phyloP scores from a whole-genome alignment of 331 rosid species.

The Quercus phellos region DNA sequence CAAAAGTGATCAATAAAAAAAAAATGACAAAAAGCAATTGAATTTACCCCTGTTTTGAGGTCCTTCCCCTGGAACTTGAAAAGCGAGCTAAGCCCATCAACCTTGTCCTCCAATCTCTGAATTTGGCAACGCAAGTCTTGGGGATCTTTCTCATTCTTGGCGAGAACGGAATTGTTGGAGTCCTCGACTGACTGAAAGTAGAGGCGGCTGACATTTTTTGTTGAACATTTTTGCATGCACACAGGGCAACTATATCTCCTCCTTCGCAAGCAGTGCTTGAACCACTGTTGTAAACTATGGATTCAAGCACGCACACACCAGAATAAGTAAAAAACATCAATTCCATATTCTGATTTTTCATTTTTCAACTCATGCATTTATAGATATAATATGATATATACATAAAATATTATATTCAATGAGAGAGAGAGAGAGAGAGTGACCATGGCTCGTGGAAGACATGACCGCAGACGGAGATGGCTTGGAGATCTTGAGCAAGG shows the following conservation, averaged over 20 bases:
- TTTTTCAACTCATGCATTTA: background rate
- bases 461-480: constrained; percentile 78
- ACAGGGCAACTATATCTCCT: constrained; percentile 76
- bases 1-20: background rate
- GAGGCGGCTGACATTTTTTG: constrained; percentile 54
- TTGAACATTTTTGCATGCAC: constrained; percentile 73
- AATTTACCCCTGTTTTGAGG: constrained; percentile 48
- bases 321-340: background rate
- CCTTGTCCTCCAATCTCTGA: constrained; percentile 53
- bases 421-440: background rate
- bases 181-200: constrained; percentile 87
- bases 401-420: too few species aligned
- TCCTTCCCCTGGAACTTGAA: constrained; percentile 51
- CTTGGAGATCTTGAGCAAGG: constrained; percentile 70
- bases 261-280: constrained; percentile 55
- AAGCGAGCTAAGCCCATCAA: constrained; percentile 44
- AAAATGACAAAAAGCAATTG: background rate
- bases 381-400: too few species aligned
- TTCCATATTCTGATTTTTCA: background rate
- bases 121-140: constrained; percentile 54
- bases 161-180: constrained; percentile 28
- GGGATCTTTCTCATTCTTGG: constrained; percentile 36
- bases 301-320: constrained; percentile 2
- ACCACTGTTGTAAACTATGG: constrained; percentile 84
- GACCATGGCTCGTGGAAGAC: constrained; percentile 97